Evolutionary conservation across 352 stramenopile species (phyloP), one percentile per base, ranked within the genome.

Genomic region (Globisporangium splendens): DNA sequence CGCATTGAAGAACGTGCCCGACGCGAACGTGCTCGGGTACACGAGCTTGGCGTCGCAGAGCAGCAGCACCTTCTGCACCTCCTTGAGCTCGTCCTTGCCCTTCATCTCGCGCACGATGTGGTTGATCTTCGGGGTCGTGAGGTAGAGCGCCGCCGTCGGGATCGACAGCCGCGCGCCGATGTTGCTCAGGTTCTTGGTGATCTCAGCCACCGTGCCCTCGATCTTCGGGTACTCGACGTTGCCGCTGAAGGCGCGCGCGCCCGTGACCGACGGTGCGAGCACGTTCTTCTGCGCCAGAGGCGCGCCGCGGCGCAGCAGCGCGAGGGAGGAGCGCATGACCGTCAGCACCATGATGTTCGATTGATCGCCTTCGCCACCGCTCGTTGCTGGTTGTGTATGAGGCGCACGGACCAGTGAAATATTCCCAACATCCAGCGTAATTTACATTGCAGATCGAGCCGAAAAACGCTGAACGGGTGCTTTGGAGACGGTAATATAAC

Each of bases 211-310:
- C 15, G 72, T 86, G 50, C 82, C 82, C 43, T 92, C 79, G 46
- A 92, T 83, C 57, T 83, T 83, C 50, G 82, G 82, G 72, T 92
- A 92, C 61, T 92, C 79, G 60, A 86, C 82, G 61, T 92, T 92
- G 54, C 82, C 82, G 56, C 82, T 92, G 69, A 90, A 92, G 41
- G 76, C 70, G 46, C 82, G 82, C 50, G 64, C 52, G 44, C 48
- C 51, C 3, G 18, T 28, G 17, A 13, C 11, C 33, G n/a, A 2
- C 13, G 44, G 21, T 20, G 20, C 21, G 28, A 54, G 38, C 10
- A 48, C 48, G 22, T 42, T 43, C 48, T 42, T 41, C 46, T 47
- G 56, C 28, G 28, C 20, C 33, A 38, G 14, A 21, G 56, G 24
- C 24, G 24, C 22, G 35, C 56, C 47, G 28, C 55, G 55, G 56